Percentiles rank a stretch among this genome's conserved stretches.
These are phyloP conservation scores for Pinus taeda DNA, from an alignment of 75 land plant genomes.

Conservation along the genomic window DNA sequence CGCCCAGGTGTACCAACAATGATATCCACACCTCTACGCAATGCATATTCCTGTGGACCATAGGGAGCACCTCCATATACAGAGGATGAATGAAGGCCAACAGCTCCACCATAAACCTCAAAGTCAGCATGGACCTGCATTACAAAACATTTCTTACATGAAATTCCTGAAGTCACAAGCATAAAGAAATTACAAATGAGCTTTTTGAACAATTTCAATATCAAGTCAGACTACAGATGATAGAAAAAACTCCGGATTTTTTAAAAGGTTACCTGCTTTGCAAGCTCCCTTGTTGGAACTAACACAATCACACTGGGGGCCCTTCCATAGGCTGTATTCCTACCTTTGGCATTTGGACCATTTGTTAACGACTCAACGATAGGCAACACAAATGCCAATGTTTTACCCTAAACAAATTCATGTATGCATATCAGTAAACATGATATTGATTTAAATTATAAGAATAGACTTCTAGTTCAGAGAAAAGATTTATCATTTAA, in stretches of 20 bases:
- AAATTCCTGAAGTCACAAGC: neutral
- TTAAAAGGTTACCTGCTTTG: conserved; percentile 60
- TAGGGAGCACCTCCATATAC: conserved; percentile 93
- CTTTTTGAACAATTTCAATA: neutral
- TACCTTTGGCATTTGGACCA: conserved; percentile 31
- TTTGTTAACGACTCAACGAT: conserved; percentile 79
- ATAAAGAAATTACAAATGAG: neutral
- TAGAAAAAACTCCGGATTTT: neutral
- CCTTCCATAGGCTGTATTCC: conserved; percentile 70
- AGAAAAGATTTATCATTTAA: neutral
- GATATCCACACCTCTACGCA: conserved; percentile 86
- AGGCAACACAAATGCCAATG: conserved; percentile 96
- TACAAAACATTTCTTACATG: neutral
- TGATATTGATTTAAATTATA: neutral
- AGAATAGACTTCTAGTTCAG: no score
- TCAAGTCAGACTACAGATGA: neutral
- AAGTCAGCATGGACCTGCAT: conserved; percentile 80
- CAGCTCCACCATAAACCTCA: conserved; percentile 77
- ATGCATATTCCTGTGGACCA: conserved; percentile 57
- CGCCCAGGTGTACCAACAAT: conserved; percentile 99
- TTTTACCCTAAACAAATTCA: conserved; percentile 67
- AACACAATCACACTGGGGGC: conserved; percentile 84
- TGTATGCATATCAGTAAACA: neutral
- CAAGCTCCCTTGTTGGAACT: conserved; percentile 90
- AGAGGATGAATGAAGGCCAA: conserved; percentile 72